Percentiles rank a stretch among this genome's conserved stretches.
These are phyloP conservation scores for Globisporangium paddicum DNA, from an alignment of 352 stramenopile species.

Conservation along the genomic window DNA sequence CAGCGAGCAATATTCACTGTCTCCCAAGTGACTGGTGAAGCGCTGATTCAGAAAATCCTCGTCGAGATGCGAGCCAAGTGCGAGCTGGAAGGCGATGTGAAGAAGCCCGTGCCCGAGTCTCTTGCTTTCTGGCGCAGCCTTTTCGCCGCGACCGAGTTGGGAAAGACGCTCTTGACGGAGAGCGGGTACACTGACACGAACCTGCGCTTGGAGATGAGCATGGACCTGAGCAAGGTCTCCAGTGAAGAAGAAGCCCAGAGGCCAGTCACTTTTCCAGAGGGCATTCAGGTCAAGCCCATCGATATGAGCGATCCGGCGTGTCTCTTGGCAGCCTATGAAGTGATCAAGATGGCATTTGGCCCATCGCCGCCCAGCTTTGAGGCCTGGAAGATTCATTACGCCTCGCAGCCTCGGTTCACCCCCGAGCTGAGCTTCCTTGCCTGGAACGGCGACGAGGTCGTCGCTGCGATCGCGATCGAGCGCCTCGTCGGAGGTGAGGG, in stretches of 20 bases:
- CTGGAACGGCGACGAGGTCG: background rate
- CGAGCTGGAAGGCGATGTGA: background rate
- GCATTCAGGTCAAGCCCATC: background rate
- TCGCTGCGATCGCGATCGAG: conserved; percentile 3
- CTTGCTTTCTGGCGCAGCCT: background rate
- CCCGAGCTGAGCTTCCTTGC: conserved; percentile 2
- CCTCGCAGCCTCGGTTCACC: background rate
- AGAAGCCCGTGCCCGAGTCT: background rate
- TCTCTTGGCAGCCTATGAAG: background rate
- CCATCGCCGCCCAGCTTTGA: background rate
- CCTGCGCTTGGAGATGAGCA: conserved; percentile 3
- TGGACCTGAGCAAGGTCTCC: background rate
- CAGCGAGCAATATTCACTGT: background rate
- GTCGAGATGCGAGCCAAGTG: background rate
- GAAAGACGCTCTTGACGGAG: background rate
- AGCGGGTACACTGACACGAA: background rate
- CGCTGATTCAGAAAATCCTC: background rate
- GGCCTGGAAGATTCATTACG: background rate
- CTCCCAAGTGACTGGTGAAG: background rate
- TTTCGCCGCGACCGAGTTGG: background rate
- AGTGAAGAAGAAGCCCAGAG: background rate
- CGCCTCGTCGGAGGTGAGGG: conserved; percentile 1
- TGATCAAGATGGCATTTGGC: background rate
- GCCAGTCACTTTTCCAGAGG: background rate
- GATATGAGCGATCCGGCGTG: background rate